These are phyloP conservation scores for Galerina sulciceps DNA, from an alignment of 768 basidiomycete species.

Conservation along the genomic window DNA sequence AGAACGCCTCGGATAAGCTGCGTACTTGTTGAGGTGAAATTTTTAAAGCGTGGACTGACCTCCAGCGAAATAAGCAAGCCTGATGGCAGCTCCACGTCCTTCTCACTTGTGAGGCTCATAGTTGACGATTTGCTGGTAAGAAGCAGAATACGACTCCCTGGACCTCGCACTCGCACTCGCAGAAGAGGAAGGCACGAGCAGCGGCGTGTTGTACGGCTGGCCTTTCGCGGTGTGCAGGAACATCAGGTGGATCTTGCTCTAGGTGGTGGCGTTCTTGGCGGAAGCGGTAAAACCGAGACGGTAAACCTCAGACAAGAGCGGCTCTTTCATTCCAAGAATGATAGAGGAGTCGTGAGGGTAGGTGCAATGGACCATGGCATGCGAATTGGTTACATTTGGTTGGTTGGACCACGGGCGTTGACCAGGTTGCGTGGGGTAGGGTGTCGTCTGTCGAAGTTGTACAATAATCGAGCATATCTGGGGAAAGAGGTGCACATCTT, in stretches of 20 bases:
- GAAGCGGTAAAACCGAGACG: conserved; percentile 21
- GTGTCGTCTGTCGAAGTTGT: conserved; percentile 40
- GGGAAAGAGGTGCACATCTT: conserved; percentile 84
- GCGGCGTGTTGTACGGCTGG: conserved; percentile 82
- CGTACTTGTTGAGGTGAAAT: not conserved
- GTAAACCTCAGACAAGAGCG: conserved; percentile 66
- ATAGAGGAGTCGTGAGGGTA: conserved; percentile 61
- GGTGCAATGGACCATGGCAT: conserved; percentile 42
- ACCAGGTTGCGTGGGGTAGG: not conserved
- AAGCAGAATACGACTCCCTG: no score
- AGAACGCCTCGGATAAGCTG: not conserved
- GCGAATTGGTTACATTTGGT: not conserved
- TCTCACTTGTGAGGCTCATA: conserved; percentile 74
- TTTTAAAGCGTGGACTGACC: conserved; percentile 45
- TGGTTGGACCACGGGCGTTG: no score
- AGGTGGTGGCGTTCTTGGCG: conserved; percentile 25
- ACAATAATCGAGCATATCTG: conserved; percentile 72
- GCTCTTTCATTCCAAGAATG: conserved; percentile 89
- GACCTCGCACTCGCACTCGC: no score
- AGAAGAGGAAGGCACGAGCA: no score
- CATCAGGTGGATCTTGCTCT: conserved; percentile 72
- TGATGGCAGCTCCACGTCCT: conserved; percentile 72
- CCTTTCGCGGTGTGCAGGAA: conserved; percentile 93
- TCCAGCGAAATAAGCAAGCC: conserved; percentile 93
- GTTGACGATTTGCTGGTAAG: no score